Base-by-base conservation (phyloP, 306 rosid species). In the Trichosanthes cucumerina region DNA sequence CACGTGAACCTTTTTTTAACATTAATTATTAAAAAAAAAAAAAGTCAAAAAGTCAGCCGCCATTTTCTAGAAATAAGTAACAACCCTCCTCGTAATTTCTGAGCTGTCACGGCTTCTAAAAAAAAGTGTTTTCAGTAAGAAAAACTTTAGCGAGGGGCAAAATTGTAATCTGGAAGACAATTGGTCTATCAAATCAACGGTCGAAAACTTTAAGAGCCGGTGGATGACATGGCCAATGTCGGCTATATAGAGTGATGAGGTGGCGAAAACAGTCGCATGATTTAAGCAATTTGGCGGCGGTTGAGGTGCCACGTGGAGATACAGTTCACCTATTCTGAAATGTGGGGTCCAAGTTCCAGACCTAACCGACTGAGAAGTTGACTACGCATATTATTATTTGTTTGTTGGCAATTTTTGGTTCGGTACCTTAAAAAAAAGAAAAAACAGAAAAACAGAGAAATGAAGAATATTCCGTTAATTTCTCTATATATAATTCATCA, bases 251-350 rank as follows among this genome's bases (percentile, higher is more conserved):
- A 4, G 3, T 65, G 26, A 7, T 65, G 72, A 65, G 15, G 46
- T 65, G 72, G 72, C 6, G 4, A 18, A 3, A 8, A 7, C 0
- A 65, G 15, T 18, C 58, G 4, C 6, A 16, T 36, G 46, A 65
- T 65, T 16, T 36, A 4, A 65, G 9, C 19, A n/a, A 21, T 69
- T 39, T 19, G 38, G 38, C 12, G 56, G 56, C 56, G 16, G 2
- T n/a, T 14, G 12, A 70, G 13, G 23, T 44, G 76, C 36, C 76
- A 70, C 57, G 76, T 70, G 76, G 76, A 70, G 5, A 70, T 70
- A 43, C 76, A 43, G 76, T 6, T 70, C 56, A 70, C 11, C 76
- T 14, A 44, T 70, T 33, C 28, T n/a, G 12, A 14, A 44, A 44
- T 10, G 76, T 70, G 76, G 52, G 75, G 75, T 21, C 75, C 75